Percentiles rank a stretch among this genome's conserved stretches.
These are phyloP conservation scores for Trichoderma aggressivum DNA, from an alignment of 2,329 filamentous ascomycete genomes.

Conservation along the genomic window DNA sequence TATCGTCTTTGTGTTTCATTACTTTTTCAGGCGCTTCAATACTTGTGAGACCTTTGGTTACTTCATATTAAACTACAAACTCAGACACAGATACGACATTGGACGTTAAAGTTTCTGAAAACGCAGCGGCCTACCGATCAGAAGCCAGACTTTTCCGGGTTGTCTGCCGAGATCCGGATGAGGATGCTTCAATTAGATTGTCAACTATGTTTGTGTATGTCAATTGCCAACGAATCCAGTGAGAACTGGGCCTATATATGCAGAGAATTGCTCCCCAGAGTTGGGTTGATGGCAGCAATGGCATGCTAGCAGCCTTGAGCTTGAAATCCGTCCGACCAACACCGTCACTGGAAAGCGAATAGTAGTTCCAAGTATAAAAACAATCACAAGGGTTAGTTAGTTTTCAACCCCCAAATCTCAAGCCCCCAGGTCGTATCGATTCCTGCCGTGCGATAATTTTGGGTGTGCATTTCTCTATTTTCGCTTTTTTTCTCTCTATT, in stretches of 20 bases:
- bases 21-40: neutral
- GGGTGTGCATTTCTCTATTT: neutral
- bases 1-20: rapidly evolving
- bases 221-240: neutral
- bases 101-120: neutral
- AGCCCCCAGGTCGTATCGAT: neutral
- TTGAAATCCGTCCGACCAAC: neutral
- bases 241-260: rapidly evolving
- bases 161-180: no score
- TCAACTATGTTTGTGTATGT: neutral
- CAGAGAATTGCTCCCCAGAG: neutral
- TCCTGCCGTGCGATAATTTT: neutral
- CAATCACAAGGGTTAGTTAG: neutral
- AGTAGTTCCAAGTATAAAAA: neutral
- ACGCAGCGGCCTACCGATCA: no score
- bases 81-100: neutral
- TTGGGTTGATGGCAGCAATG: neutral
- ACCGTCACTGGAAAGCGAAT: neutral
- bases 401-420: neutral
- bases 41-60: neutral
- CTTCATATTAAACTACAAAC: neutral
- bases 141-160: no score
- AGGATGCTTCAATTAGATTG: neutral
- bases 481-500: neutral
- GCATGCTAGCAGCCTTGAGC: neutral